Evolutionary conservation across 2,329 filamentous ascomycete species (phyloP).

Genomic region (Elsinoe batatas): DNA sequence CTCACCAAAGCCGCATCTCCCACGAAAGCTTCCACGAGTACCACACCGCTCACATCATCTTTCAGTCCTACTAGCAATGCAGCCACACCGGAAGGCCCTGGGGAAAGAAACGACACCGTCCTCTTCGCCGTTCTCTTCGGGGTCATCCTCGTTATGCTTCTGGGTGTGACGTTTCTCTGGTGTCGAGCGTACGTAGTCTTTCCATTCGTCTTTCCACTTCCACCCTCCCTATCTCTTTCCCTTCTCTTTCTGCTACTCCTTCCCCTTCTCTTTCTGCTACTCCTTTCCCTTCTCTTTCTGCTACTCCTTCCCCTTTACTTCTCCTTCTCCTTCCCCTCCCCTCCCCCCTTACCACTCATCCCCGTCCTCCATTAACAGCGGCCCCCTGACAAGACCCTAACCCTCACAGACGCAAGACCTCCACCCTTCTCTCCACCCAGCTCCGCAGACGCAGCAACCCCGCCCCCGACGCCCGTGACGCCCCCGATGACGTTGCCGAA

Average conservation of each 20-base stretch:
- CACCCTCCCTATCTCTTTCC: no score
- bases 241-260: background rate
- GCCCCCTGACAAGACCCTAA: no score
- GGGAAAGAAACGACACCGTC: background rate
- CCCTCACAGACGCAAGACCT: no score
- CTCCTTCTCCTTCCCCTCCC: no score
- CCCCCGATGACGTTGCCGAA: no score
- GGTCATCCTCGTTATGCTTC: background rate
- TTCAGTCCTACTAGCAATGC: background rate
- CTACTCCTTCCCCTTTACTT: no score
- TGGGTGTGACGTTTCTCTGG: background rate
- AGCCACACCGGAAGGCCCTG: background rate
- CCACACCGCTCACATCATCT: background rate
- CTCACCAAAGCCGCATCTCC: background rate
- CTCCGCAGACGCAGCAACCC: no score
- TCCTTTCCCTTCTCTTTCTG: background rate
- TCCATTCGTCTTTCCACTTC: background rate
- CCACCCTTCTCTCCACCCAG: no score
- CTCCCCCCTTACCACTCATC: no score
- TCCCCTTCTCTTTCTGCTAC: background rate
- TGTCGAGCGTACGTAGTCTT: slow-evolving; percentile 3
- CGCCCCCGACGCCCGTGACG: no score
- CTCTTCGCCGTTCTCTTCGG: background rate
- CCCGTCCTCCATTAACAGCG: no score
- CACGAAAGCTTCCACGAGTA: background rate